Conservation (phyloP, 331 rosid species). For the Acacia pycnantha region DNA sequence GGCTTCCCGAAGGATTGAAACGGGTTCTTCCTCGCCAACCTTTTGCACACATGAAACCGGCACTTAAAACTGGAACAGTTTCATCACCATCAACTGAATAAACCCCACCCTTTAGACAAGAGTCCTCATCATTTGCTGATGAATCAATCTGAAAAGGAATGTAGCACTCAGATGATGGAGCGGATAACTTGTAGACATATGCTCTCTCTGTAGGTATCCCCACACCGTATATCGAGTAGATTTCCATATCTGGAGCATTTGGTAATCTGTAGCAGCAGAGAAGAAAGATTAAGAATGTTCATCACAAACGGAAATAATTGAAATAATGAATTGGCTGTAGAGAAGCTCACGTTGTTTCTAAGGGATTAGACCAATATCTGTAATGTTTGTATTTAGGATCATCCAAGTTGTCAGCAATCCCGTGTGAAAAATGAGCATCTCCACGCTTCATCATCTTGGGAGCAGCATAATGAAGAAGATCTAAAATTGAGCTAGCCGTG, state of each 20-base stretch:
- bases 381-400: slow-evolving; percentile 17
- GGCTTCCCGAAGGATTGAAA: slow-evolving; percentile 67
- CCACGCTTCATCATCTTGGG: slow-evolving; percentile 50
- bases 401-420: slow-evolving; percentile 22
- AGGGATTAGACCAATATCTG: slow-evolving; percentile 18
- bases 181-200: slow-evolving; percentile 68
- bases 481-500: slow-evolving; percentile 61
- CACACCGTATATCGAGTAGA: slow-evolving; percentile 88
- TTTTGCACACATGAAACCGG: slow-evolving; percentile 75
- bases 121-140: slow-evolving; percentile 50
- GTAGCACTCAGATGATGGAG: slow-evolving; percentile 67
- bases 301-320: neutral
- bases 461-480: slow-evolving; percentile 47
- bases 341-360: slow-evolving; percentile 6
- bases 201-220: slow-evolving; percentile 98
- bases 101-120: slow-evolving; percentile 65
- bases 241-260: slow-evolving; percentile 92
- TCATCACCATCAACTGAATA: slow-evolving; percentile 63
- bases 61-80: slow-evolving; percentile 70
- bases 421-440: slow-evolving; percentile 12
- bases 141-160: slow-evolving; percentile 95
- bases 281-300: neutral
- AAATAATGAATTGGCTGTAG: neutral
- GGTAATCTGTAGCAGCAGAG: slow-evolving; percentile 66
- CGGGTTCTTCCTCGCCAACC: slow-evolving; percentile 73